Evolutionary conservation across 805 yeast species (phyloP).

Genomic region (Kodamaea fukazawae): DNA sequence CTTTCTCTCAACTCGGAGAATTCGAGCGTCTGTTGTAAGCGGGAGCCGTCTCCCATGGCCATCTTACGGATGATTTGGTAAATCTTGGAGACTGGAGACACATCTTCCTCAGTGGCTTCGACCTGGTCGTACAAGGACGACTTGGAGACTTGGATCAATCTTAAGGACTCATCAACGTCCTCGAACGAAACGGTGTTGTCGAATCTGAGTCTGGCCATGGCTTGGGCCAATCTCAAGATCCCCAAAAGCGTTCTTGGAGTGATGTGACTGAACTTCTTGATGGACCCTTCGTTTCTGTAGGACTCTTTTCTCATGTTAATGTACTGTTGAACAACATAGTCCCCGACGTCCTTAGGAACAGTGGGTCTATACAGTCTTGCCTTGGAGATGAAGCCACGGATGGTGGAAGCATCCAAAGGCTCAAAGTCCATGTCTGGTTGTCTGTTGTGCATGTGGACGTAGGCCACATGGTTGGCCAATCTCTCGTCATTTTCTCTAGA

Average conservation of each 20-base stretch:
- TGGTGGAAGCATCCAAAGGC: constrained; percentile 74
- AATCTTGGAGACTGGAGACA: constrained; percentile 61
- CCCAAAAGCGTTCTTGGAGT: constrained; percentile 95
- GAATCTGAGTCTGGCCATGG: constrained; percentile 86
- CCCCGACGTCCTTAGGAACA: constrained; percentile 79
- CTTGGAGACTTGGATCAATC: constrained; percentile 84
- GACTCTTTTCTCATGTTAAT: constrained; percentile 92
- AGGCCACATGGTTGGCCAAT: constrained; percentile 91
- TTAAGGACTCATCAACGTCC: constrained; percentile 94
- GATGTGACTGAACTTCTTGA: constrained; percentile 80
- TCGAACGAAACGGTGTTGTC: constrained; percentile 63
- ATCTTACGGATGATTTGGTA: constrained; percentile 66
- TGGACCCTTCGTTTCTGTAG: constrained; percentile 71
- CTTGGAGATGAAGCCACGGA: constrained; percentile 82
- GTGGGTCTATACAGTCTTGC: constrained; percentile 86
- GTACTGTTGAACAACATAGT: constrained; percentile 80
- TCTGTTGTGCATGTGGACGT: constrained; percentile 87
- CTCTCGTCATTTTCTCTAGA: constrained; percentile 74
- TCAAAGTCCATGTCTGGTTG: constrained; percentile 78
- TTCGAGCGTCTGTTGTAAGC: constrained; percentile 28
- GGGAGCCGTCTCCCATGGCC: constrained; percentile 39
- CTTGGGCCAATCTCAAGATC: constrained; percentile 89
- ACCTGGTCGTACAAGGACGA: constrained; percentile 61
- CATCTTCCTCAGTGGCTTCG: constrained; percentile 53
- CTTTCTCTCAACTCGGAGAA: constrained; percentile 57